Evolutionary conservation across 2,329 filamentous ascomycete species (phyloP), one percentile per base, ranked within the genome.

Genomic region (Pezicula rhizophila): DNA sequence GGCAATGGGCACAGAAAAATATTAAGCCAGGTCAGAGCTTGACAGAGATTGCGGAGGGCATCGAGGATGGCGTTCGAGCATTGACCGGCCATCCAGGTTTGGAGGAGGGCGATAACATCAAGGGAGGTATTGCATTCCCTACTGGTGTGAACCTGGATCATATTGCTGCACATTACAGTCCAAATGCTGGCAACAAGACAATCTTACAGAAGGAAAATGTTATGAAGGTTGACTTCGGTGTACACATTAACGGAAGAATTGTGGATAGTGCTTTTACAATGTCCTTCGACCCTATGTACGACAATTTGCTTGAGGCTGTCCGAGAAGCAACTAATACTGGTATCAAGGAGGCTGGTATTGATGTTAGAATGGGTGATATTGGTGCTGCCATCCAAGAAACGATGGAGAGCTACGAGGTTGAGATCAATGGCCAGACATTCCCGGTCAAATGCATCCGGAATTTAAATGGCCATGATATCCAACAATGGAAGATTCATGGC

Each of bases 401-500:
- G 0, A 82, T 82, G 78, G 78, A 82, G 62, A 79, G 75, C 62
- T 80, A 81, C 55, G 78, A 82, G 58, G 71, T 78, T 17, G 73
- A 77, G 50, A 72, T 82, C 44, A 69, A 70, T 33, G 74, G 75
- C 8, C 70, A 73, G 54, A 75, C 68, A 3, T 70, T 70, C 58
- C 77, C 75, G 4, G 71, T 82, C 49, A 80, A 80, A 58, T 64
- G 75, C 1, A 74, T 81, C 42, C 70, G 75, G 33, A 75, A 74
- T 57, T 60, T 82, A 45, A 76, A 71, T 45, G 78, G 89, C 8
- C 91, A 96, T 73, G 92, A 87, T 57, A 96, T 96, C 63, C 77
- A 88, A 49, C 90, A 83, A 53, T 93, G 91, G 73, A 84, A 82
- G 66, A 96, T 96, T 60, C 91, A 96, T 70, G 90, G 91, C 50